These are phyloP conservation scores for Catharanthus roseus DNA, from an alignment of 257 asterid species.

Conservation along the genomic window DNA sequence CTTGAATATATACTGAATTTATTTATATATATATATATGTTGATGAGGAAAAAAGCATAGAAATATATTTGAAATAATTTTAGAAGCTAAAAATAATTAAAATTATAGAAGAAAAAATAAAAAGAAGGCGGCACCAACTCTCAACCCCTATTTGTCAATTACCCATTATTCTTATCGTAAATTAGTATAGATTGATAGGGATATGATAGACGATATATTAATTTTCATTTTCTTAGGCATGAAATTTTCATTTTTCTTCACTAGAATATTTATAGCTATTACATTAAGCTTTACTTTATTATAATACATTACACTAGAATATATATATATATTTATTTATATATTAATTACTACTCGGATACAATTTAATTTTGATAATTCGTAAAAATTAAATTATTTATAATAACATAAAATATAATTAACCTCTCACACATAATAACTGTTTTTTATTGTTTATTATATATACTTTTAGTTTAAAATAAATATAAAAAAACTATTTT, in stretches of 20 bases:
- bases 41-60: neutral
- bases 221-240: neutral
- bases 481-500: too few relatives aligned
- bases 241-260: neutral
- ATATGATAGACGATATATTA: neutral
- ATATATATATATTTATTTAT: too few relatives aligned
- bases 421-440: too few relatives aligned
- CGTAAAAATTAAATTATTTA: too few relatives aligned
- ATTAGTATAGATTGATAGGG: neutral
- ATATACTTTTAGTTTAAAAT: too few relatives aligned
- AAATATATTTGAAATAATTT: neutral
- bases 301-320: too few relatives aligned
- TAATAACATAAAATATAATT: too few relatives aligned
- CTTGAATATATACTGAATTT: neutral
- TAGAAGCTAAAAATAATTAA: neutral
- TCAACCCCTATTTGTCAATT: conserved; percentile 27
- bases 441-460: too few relatives aligned
- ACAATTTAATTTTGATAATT: too few relatives aligned
- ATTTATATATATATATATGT: neutral
- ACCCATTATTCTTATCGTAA: neutral
- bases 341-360: too few relatives aligned
- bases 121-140: conserved; percentile 53
- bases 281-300: neutral
- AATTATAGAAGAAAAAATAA: neutral
- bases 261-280: neutral